Evolutionary conservation across 129 eudicot genomes (phyloP), one percentile per base, ranked within the genome.

Genomic region (Silybum marianum): DNA sequence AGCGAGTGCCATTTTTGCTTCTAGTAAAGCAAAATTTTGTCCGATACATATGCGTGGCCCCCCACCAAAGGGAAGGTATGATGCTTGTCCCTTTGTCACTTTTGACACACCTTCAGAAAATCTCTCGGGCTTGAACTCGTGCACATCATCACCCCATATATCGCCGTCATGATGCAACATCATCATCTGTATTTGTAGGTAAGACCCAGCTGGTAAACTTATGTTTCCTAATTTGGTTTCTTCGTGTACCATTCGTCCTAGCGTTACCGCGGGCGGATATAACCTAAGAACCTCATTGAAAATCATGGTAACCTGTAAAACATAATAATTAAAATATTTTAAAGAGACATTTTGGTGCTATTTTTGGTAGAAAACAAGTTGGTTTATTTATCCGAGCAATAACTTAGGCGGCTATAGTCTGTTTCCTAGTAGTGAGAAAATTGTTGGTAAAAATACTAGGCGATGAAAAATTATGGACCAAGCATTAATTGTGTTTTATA

Each of bases 31-130:
- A 77, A 77, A 83, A 22, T 66, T 58, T 71, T 83, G 82, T 12
- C 76, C 83, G 7, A 84, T 21, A 54, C 83, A 84, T 84, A 67
- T 73, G 24, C 80, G 70, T 58, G 83, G 87, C 6, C 83, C 79
- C 46, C 83, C 87, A 12, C 83, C 76, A 9, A 78, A 84, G 3
- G 87, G 87, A 10, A 84, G 44, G 13, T 62, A 72, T 0, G 26
- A 30, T 18, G 71, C 34, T 6, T 21, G 83, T 36, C 76, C 80
- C 22, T 85, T 81, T 36, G 83, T 71, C 46, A 67, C 81, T 60
- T 75, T 75, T 44, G 48, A 67, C 48, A 76, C 69, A 2, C 81
- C 79, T 62, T 80, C 69, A 4, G 32, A 62, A 77, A 80, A 77
- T 48, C 85, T 78, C n/a, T 83, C 86, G 0, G 83, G 78, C 2